These are phyloP conservation scores for Margaritispora aquatica DNA, from an alignment of 495 filamentous ascomycete genomes.

Conservation along the genomic window DNA sequence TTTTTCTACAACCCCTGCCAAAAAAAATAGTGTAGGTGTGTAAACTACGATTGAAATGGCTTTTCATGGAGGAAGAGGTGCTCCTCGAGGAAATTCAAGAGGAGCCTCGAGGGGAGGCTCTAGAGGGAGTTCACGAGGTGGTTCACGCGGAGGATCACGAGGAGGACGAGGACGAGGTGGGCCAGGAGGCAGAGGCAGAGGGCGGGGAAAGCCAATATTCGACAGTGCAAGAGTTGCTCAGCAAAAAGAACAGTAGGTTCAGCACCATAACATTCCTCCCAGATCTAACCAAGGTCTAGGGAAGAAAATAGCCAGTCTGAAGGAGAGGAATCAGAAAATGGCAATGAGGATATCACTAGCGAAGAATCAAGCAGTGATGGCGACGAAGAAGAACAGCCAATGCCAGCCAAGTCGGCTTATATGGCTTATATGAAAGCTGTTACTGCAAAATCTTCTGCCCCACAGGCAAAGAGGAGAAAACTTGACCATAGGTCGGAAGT, in stretches of 20 bases:
- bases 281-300: slow-evolving; percentile 9
- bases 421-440: slow-evolving; percentile 62
- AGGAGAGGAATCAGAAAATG: slow-evolving; percentile 34
- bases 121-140: slow-evolving; percentile 23
- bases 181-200: slow-evolving; percentile 28
- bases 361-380: slow-evolving; percentile 26
- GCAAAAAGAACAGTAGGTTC: slow-evolving; percentile 32
- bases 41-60: slow-evolving; percentile 15
- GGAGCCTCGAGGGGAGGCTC: slow-evolving; percentile 13
- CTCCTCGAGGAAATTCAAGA: slow-evolving; percentile 18
- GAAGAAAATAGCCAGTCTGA: slow-evolving; percentile 21
- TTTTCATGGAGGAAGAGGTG: slow-evolving; percentile 22
- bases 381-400: slow-evolving; percentile 29
- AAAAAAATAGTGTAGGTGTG: neutral
- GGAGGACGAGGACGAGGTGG: slow-evolving; percentile 33
- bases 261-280: too few relatives aligned
- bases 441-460: slow-evolving; percentile 47
- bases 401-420: slow-evolving; percentile 44
- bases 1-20: slow-evolving; percentile 5
- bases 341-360: slow-evolving; percentile 33
- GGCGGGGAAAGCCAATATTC: slow-evolving; percentile 29
- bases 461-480: slow-evolving; percentile 63
- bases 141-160: slow-evolving; percentile 16
- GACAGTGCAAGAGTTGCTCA: slow-evolving; percentile 30
- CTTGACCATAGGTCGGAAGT: slow-evolving; percentile 34